phyloP scores from a whole-genome alignment of 257 asterid species.

The Parsonsia alboflavescens region DNA sequence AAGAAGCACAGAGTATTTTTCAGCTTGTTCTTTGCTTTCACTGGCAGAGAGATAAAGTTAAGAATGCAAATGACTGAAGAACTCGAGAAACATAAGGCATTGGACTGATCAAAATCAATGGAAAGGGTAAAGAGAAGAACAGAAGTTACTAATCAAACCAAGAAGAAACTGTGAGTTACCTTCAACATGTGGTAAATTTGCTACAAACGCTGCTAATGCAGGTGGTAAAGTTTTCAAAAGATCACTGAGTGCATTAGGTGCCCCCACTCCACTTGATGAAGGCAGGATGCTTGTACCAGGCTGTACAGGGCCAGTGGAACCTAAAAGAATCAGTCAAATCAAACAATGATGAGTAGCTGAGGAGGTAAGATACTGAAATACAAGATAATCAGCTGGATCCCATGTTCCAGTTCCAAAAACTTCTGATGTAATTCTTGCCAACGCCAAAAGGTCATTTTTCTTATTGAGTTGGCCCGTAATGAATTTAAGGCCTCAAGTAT shows the following conservation, averaged over 20 bases:
- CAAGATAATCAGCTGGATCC: neutral
- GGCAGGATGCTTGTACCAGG: conserved; percentile 43
- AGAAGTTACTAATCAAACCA: neutral
- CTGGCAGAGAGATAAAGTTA: neutral
- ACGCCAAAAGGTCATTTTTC: neutral
- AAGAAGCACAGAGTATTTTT: neutral
- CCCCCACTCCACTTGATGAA: conserved; percentile 41
- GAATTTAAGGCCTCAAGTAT: neutral
- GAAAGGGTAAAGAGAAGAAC: neutral
- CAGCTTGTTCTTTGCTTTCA: neutral
- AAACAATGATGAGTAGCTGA: neutral
- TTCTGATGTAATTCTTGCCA: neutral
- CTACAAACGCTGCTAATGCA: conserved; percentile 53
- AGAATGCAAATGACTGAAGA: neutral
- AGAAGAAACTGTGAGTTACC: conserved; percentile 34
- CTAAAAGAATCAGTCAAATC: conserved; percentile 26
- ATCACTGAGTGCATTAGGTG: conserved; percentile 41
- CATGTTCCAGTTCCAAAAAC: neutral
- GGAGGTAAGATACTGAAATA: neutral
- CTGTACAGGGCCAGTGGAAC: conserved; percentile 34
- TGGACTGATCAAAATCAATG: neutral
- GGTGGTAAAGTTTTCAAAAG: conserved; percentile 63
- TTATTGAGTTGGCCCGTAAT: neutral
- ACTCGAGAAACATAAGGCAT: neutral
- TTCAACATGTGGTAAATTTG: conserved; percentile 74